Evolutionary conservation across 208 protist genomes (phyloP), one percentile per base, ranked within the genome.

Genomic region (Acanthamoeba royreba): DNA sequence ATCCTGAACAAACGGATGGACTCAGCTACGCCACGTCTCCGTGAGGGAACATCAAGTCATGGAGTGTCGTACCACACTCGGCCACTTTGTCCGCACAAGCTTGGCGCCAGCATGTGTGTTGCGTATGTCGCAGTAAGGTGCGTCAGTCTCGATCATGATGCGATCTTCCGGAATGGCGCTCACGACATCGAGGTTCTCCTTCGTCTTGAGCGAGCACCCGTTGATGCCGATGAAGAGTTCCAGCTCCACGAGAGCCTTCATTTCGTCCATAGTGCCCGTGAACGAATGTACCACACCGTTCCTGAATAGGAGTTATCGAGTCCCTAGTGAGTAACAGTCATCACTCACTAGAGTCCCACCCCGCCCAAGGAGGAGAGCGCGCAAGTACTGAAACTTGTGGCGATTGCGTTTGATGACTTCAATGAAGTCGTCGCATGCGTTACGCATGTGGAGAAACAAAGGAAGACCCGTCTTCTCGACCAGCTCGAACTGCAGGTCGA

Each of bases 61-160:
- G 28, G n/a, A 95, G 42, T 25, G 45, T 55, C 33, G 79, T 94
- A 74, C 61, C 61, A 93, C 66, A 33, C 47, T 72, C 31, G 63
- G 61, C 35, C 86, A 95, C 35, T 94, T 72, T 2, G 94, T 96
- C 28, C 85, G 93, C 17, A 98, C 43, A 81, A 94, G 94, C 38
- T 97, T 85, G 52, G 96, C 93, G 0, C 97, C 97, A 28, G 98
- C 97, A 96, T 99, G 98, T 8, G 98, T 99, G 89, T 94, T 96
- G 43, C 98, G 96, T 2, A 99, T 97, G 42, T 98, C 98, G 94
- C 98, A 99, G 95, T 97, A 99, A 19, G 98, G 98, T 19, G 97
- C 97, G 92, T 99, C 98, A 17, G 99, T 99, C 95, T 99, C 99
- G 28, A 99, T 97, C 93, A 99, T 95, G 25, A 99, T 22, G 25